Percentiles rank a stretch among this genome's conserved stretches.
Evolutionary conservation across 1,139 yeast species (phyloP).

Genomic region (Hyphopichia buzzinii): DNA sequence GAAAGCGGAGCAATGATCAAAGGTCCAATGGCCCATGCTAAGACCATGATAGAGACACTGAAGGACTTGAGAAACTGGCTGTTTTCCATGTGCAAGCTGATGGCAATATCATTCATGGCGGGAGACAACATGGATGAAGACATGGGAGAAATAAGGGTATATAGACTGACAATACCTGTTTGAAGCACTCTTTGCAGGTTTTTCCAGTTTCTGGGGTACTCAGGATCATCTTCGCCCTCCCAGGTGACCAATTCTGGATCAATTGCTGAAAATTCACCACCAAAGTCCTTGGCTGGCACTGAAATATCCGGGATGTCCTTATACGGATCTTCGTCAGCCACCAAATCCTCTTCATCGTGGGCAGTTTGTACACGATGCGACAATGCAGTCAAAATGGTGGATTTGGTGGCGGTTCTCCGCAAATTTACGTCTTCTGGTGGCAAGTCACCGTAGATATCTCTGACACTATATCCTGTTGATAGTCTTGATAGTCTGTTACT

Average conservation of each 20-base stretch:
- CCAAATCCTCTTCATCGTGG: constrained; percentile 8
- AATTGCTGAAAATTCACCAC: constrained; percentile 46
- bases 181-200: constrained; percentile 35
- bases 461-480: constrained; percentile 21
- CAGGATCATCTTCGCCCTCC: constrained; percentile 62
- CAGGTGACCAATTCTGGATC: constrained; percentile 68
- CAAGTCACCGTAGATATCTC: constrained; percentile 30
- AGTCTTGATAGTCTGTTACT: not conserved
- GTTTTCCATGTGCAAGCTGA: constrained; percentile 34
- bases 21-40: constrained; percentile 66
- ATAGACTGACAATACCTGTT: constrained; percentile 48
- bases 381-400: constrained; percentile 31
- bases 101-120: constrained; percentile 48
- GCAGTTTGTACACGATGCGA: constrained; percentile 17
- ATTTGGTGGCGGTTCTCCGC: constrained; percentile 32
- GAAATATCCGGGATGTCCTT: constrained; percentile 31
- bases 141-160: constrained; percentile 57
- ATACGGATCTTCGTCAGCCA: constrained; percentile 11
- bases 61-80: constrained; percentile 41
- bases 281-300: constrained; percentile 45
- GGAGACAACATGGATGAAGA: constrained; percentile 62
- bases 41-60: constrained; percentile 55
- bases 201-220: constrained; percentile 62
- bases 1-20: constrained; percentile 59
- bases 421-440: constrained; percentile 23